phyloP scores from a whole-genome alignment of 768 basidiomycete genomes.

The Nidularia sp. region DNA sequence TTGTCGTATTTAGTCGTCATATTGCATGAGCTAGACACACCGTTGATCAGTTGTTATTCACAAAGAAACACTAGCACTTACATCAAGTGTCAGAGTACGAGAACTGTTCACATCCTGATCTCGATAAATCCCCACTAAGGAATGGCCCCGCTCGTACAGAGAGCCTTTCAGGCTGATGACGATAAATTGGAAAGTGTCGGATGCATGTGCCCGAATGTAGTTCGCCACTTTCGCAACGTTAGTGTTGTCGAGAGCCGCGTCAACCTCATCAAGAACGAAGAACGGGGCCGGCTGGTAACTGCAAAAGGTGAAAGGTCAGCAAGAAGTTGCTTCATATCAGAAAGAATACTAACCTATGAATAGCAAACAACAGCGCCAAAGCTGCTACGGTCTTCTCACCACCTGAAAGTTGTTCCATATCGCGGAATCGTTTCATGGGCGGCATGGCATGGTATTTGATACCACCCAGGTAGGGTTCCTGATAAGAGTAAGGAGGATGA shows the following conservation, averaged over 20 bases:
- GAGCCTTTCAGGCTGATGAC: constrained; percentile 97
- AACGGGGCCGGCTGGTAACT: constrained; percentile 97
- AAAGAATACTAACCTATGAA: constrained; percentile 65
- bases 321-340: background rate
- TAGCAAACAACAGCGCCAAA: constrained; percentile 92
- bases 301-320: background rate
- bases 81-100: constrained; percentile 85
- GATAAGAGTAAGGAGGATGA: background rate
- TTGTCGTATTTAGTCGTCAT: constrained; percentile 39
- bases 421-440: constrained; percentile 97
- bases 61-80: constrained; percentile 29
- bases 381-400: constrained; percentile 99
- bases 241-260: constrained; percentile 97
- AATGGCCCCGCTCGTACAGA: constrained; percentile 85
- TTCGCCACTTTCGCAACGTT: constrained; percentile 95
- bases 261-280: constrained; percentile 98
- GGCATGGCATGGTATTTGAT: constrained; percentile 99
- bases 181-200: constrained; percentile 87
- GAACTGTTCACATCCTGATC: constrained; percentile 95
- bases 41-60: no score
- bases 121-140: constrained; percentile 90
- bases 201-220: constrained; percentile 85
- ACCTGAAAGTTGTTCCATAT: constrained; percentile 98
- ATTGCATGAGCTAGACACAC: constrained; percentile 49
- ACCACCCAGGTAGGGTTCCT: constrained; percentile 39